Percentiles rank a stretch among this genome's conserved stretches.
These are phyloP conservation scores for Pholiota adiposa DNA, from an alignment of 1,284 basidiomycete genomes.

Conservation along the genomic window DNA sequence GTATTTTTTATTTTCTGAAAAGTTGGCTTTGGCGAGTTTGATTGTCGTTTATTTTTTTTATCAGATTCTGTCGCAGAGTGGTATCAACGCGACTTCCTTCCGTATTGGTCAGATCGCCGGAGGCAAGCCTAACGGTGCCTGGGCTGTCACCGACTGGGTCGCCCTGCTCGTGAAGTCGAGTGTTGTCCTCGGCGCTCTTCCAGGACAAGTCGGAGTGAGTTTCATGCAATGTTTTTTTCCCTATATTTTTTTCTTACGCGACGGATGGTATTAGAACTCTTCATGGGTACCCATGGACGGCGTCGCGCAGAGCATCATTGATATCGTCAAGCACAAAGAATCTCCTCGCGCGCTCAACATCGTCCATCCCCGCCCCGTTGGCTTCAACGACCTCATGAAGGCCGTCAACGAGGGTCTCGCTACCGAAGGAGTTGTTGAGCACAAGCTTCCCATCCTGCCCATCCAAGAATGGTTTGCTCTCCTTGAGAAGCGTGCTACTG, in stretches of 20 bases:
- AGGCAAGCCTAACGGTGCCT: constrained; percentile 38
- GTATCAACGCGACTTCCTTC: constrained; percentile 34
- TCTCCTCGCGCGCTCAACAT: constrained; percentile 23
- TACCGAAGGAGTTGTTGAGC: constrained; percentile 11
- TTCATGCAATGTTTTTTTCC: background rate
- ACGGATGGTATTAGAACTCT: constrained; percentile 1
- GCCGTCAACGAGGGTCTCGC: constrained; percentile 27
- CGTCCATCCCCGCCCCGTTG: constrained; percentile 26
- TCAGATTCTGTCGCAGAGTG: constrained; percentile 33
- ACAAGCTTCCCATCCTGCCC: constrained; percentile 28
- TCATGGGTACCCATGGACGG: constrained; percentile 29
- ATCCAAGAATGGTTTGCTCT: constrained; percentile 35
- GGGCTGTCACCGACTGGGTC: constrained; percentile 50
- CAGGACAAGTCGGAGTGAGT: constrained; percentile 33
- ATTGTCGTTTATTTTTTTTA: background rate
- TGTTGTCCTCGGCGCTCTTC: constrained; percentile 31
- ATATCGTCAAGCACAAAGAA: constrained; percentile 17
- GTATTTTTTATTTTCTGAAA: background rate
- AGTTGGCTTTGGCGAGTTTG: background rate
- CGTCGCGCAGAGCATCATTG: constrained; percentile 24
- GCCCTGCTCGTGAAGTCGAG: constrained; percentile 44
- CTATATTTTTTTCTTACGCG: background rate
- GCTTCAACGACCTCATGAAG: constrained; percentile 31
- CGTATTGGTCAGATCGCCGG: constrained; percentile 50
- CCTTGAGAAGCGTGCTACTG: constrained; percentile 26